Conservation (phyloP, 768 basidiomycete species). For the Leccinum boreale region DNA sequence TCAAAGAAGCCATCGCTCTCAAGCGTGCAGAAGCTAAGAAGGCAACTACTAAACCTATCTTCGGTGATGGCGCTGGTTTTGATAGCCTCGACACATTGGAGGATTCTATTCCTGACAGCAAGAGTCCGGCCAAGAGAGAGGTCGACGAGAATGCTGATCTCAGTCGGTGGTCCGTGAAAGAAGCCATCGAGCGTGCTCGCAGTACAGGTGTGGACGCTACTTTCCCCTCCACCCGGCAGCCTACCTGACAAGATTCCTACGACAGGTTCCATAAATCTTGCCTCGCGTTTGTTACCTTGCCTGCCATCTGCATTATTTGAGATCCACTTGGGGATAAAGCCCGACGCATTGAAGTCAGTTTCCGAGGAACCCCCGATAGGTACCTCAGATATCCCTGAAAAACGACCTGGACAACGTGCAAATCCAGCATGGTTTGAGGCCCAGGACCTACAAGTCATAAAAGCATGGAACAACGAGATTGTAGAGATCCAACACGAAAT, state of each 20-base stretch:
- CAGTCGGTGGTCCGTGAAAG: slow-evolving; percentile 65
- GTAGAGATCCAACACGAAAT: slow-evolving; percentile 78
- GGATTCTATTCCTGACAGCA: slow-evolving; percentile 40
- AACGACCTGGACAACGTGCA: slow-evolving; percentile 40
- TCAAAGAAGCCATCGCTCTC: slow-evolving; percentile 77
- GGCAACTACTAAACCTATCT: slow-evolving; percentile 27
- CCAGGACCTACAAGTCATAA: slow-evolving; percentile 71
- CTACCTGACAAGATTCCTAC: slow-evolving; percentile 42
- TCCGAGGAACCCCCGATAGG: slow-evolving; percentile 54
- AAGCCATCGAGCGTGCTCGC: slow-evolving; percentile 74
- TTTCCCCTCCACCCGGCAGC: slow-evolving; percentile 36
- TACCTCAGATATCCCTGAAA: slow-evolving; percentile 34
- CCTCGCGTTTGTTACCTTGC: slow-evolving; percentile 68
- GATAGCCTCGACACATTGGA: slow-evolving; percentile 44
- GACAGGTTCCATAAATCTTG: slow-evolving; percentile 72
- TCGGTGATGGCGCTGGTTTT: slow-evolving; percentile 25
- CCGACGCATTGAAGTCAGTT: slow-evolving; percentile 65
- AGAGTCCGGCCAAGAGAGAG: slow-evolving; percentile 29
- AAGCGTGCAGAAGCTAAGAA: slow-evolving; percentile 80
- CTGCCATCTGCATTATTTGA: slow-evolving; percentile 78
- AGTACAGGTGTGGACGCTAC: slow-evolving; percentile 59
- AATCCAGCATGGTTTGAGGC: slow-evolving; percentile 77
- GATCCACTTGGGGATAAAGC: slow-evolving; percentile 72
- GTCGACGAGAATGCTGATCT: slow-evolving; percentile 46
- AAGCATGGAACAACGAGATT: slow-evolving; percentile 80